These are phyloP conservation scores for Spergularia bocconei DNA, from an alignment of 148 eudicot genomes.

Conservation along the genomic window DNA sequence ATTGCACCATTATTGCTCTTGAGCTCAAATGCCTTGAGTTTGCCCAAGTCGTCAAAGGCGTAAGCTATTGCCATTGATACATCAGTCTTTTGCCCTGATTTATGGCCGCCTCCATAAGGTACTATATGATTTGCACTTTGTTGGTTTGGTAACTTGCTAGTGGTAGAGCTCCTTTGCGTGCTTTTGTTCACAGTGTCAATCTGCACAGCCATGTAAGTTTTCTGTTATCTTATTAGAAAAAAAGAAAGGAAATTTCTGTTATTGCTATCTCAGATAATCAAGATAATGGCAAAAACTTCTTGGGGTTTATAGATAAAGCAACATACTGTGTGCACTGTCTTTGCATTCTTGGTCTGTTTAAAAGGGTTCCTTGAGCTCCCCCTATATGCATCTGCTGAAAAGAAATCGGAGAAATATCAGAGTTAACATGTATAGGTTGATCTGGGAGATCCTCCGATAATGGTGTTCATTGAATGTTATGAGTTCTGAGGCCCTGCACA, in stretches of 20 bases:
- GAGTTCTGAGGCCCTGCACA: background rate
- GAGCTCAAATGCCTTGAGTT: conserved; percentile 39
- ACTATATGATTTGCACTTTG: conserved; percentile 60
- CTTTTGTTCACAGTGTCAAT: conserved; percentile 36
- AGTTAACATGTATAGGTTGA: background rate
- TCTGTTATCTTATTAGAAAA: background rate
- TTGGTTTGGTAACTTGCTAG: conserved; percentile 30
- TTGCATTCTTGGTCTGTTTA: conserved; percentile 50
- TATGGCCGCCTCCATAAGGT: conserved; percentile 45
- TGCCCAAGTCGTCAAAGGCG: conserved; percentile 52
- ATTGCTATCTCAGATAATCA: background rate
- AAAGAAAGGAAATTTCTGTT: background rate
- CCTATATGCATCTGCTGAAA: conserved; percentile 44
- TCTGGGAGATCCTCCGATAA: background rate
- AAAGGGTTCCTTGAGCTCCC: conserved; percentile 39
- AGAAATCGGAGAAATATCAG: background rate
- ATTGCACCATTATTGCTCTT: conserved; percentile 46
- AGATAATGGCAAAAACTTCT: background rate
- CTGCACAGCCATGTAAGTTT: conserved; percentile 18
- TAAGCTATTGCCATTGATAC: conserved; percentile 68
- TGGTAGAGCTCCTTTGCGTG: conserved; percentile 35
- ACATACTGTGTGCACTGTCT: conserved; percentile 52
- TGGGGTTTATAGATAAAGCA: background rate
- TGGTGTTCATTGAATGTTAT: background rate
- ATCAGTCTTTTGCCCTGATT: conserved; percentile 39